Percentiles rank a stretch among this genome's conserved stretches.
phyloP scores from a whole-genome alignment of 164 flowering plant genomes.

The Kalanchoe fedtschenkoi region DNA sequence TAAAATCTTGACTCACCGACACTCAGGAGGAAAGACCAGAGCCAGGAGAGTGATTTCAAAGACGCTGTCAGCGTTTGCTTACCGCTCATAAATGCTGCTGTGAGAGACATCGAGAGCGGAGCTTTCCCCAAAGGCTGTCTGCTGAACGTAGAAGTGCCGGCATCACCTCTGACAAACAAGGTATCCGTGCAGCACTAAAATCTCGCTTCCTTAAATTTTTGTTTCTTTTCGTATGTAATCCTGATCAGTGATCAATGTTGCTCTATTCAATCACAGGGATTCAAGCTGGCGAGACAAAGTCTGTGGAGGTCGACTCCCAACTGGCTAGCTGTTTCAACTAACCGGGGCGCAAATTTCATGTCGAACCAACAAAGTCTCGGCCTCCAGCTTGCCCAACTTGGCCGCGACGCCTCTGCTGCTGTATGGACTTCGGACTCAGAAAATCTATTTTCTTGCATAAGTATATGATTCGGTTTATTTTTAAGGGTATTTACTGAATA shows the following conservation, averaged over 20 bases:
- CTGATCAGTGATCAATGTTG: neutral
- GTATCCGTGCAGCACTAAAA: neutral
- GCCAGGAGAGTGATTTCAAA: slow-evolving; percentile 80
- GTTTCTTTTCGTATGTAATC: neutral
- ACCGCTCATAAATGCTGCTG: slow-evolving; percentile 71
- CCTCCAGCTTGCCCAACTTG: slow-evolving; percentile 87
- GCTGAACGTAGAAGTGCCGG: slow-evolving; percentile 65
- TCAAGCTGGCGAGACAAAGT: slow-evolving; percentile 71
- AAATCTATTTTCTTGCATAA: no score
- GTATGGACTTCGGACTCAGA: no score
- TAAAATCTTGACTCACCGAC: slow-evolving; percentile 6
- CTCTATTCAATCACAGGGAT: slow-evolving; percentile 56
- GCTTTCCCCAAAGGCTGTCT: slow-evolving; percentile 66
- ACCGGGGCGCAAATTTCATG: slow-evolving; percentile 64
- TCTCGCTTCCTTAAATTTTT: neutral
- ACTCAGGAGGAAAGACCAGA: slow-evolving; percentile 87
- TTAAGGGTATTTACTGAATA: no score
- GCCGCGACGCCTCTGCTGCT: slow-evolving; percentile 99
- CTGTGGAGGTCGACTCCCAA: slow-evolving; percentile 53
- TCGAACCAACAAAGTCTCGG: slow-evolving; percentile 84
- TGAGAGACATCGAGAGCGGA: slow-evolving; percentile 68
- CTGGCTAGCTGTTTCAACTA: slow-evolving; percentile 83
- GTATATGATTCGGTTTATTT: no score
- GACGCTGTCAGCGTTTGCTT: slow-evolving; percentile 80
- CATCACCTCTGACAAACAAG: slow-evolving; percentile 37